Evolutionary conservation across 2,329 filamentous ascomycete genomes (phyloP).

Genomic region (Fusarium sp.): DNA sequence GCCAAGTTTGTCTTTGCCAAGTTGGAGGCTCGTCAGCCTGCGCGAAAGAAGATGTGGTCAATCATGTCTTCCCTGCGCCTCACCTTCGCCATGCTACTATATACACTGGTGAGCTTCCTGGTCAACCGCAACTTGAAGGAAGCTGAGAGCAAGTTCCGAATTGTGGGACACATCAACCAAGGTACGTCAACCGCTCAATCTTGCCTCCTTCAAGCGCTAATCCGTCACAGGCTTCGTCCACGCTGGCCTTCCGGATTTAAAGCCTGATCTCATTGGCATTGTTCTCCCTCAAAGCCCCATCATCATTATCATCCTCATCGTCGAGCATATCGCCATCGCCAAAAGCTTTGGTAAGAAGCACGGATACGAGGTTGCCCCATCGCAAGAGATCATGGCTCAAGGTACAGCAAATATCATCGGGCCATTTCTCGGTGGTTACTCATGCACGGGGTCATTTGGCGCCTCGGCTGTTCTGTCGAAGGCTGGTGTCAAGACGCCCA

Average conservation of each 20-base stretch:
- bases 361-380: slow-evolving; percentile 82
- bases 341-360: slow-evolving; percentile 84
- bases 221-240: not conserved
- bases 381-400: slow-evolving; percentile 82
- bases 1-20: slow-evolving; percentile 65
- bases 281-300: slow-evolving; percentile 74
- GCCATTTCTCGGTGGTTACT: slow-evolving; percentile 72
- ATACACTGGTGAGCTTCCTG: slow-evolving; percentile 77
- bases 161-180: slow-evolving; percentile 73
- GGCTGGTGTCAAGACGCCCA: slow-evolving; percentile 80
- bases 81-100: slow-evolving; percentile 79
- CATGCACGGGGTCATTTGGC: slow-evolving; percentile 59
- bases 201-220: slow-evolving; percentile 6
- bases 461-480: slow-evolving; percentile 87
- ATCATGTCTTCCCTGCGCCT: slow-evolving; percentile 79
- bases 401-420: slow-evolving; percentile 80
- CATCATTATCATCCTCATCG: slow-evolving; percentile 78
- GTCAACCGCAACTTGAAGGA: slow-evolving; percentile 65
- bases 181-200: slow-evolving; percentile 49
- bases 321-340: slow-evolving; percentile 85
- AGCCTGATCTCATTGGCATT: slow-evolving; percentile 62
- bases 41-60: slow-evolving; percentile 72
- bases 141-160: slow-evolving; percentile 64
- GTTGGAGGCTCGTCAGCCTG: slow-evolving; percentile 69
- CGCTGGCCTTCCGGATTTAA: slow-evolving; percentile 61